phyloP scores from a whole-genome alignment of 352 stramenopile genomes.

The Phytophthora agathidicida region DNA sequence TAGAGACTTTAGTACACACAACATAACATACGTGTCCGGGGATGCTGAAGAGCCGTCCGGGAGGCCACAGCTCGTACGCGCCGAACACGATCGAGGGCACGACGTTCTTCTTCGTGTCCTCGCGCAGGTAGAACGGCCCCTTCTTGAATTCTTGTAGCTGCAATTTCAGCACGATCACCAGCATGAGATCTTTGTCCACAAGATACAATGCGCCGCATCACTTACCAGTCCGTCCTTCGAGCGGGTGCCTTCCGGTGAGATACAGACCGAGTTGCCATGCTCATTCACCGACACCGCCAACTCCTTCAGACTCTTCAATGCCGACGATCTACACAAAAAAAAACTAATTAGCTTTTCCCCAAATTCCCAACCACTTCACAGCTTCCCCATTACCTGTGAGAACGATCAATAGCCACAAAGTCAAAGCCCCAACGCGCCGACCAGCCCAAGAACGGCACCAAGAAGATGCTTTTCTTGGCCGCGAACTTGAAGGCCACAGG shows the following conservation, averaged over 20 bases:
- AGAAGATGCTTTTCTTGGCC: constrained; percentile 86
- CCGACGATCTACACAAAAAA: constrained; percentile 42
- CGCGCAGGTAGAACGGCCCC: constrained; percentile 83
- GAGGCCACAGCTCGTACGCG: constrained; percentile 84
- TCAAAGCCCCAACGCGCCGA: constrained; percentile 73
- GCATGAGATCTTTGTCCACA: neutral
- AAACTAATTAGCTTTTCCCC: constrained; percentile 7
- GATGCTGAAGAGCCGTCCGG: constrained; percentile 72
- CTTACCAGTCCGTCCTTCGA: constrained; percentile 78
- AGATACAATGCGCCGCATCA: neutral
- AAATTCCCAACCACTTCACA: neutral
- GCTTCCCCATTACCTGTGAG: constrained; percentile 48
- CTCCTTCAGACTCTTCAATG: constrained; percentile 73
- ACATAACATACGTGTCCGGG: constrained; percentile 59
- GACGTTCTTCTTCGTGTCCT: constrained; percentile 86
- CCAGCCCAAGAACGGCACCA: constrained; percentile 83
- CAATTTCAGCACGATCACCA: constrained; percentile 1
- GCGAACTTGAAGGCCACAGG: constrained; percentile 82
- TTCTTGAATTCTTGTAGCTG: constrained; percentile 90
- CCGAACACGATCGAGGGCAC: constrained; percentile 79
- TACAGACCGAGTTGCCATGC: constrained; percentile 75
- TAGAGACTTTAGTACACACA: neutral
- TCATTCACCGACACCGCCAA: constrained; percentile 75
- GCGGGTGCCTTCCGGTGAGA: constrained; percentile 84
- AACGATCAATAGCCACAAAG: constrained; percentile 83